Base-by-base conservation (phyloP, 1,139 yeast genomes). In the Casaregolazyma suthepensis region DNA sequence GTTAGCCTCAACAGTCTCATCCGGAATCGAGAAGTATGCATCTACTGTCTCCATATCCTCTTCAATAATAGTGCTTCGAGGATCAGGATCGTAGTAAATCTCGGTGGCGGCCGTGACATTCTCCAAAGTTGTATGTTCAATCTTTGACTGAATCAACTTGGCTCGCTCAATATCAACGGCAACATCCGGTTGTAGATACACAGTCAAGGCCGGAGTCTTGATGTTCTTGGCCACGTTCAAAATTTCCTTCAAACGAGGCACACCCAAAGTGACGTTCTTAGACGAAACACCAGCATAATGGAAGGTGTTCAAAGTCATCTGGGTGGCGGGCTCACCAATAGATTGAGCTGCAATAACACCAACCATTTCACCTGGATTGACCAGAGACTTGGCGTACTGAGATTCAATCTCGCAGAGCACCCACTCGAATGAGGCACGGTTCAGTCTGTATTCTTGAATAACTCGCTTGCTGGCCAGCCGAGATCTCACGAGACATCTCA, bases 251-350 rank as follows among this genome's bases (percentile, higher is more conserved):
- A 94, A 81, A 79, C 99, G 95, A 61, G 99, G 99, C 68, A 94
- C 99, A 82, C 99, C 99, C 64, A 95, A 82, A 4, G 99, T 94
- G 57, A 94, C 99, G 72, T 94, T 94, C 84, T 93, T 94, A 10
- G 98, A 91, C 43, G 98, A 93, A 58, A 94, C 99, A 87, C 99
- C 99, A 31, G 99, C 99, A 78, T 91, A 94, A 78, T 94, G 99
- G 96, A 94, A 94, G 63, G 99, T 93, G 70, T 93, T 93, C 74
- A 93, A 81, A 0, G 99, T 93, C 99, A 93, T 93, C 74, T 93
- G 99, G 26, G 99, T 93, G 26, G 99, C 99, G 51, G 99, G 99
- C 72, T 93, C 99, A 77, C 99, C 99, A 75, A 93, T 93, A 48
- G 97, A 90, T 76, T 93, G 99, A 1, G 99, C 99, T 54, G 99